A percentile compares a stretch with the other conserved stretches of the same genome.
Conservation (phyloP, 805 yeast genomes). For the Candida endomychidarum region DNA sequence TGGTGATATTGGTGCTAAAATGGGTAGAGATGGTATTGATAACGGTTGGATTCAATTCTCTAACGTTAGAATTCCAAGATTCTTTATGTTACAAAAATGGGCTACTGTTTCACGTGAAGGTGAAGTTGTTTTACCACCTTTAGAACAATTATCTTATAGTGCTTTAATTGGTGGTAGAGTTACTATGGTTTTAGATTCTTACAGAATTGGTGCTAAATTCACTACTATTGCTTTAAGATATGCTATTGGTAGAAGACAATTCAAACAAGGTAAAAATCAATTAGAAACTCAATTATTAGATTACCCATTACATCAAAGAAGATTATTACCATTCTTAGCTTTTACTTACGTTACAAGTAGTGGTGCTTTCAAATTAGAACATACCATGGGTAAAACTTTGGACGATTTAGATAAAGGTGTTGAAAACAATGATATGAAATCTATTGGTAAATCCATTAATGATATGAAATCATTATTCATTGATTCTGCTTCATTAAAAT, state of each 20-base stretch:
- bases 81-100: slow-evolving; percentile 46
- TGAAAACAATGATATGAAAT: slow-evolving; percentile 28
- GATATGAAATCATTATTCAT: slow-evolving; percentile 44
- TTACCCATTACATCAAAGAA: slow-evolving; percentile 46
- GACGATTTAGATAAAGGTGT: slow-evolving; percentile 39
- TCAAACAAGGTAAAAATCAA: slow-evolving; percentile 25
- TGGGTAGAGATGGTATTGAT: slow-evolving; percentile 51
- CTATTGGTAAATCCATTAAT: slow-evolving; percentile 31
- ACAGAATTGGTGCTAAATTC: slow-evolving; percentile 42
- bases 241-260: slow-evolving; percentile 48
- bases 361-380: slow-evolving; percentile 40
- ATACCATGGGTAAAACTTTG: slow-evolving; percentile 30
- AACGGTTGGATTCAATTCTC: slow-evolving; percentile 51
- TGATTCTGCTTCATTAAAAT: slow-evolving; percentile 45
- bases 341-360: slow-evolving; percentile 36
- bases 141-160: slow-evolving; percentile 45
- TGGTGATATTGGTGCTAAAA: slow-evolving; percentile 49
- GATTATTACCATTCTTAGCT: slow-evolving; percentile 46
- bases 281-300: slow-evolving; percentile 43
- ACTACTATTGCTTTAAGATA: slow-evolving; percentile 45
- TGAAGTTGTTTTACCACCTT: slow-evolving; percentile 41
- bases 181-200: slow-evolving; percentile 44
- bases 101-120: slow-evolving; percentile 43
- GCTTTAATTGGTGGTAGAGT: slow-evolving; percentile 48
- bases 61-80: slow-evolving; percentile 43